A percentile compares a stretch with the other conserved stretches of the same genome.
These are phyloP conservation scores for Chimonanthus praecox DNA, from an alignment of 164 flowering plant genomes.

Conservation along the genomic window DNA sequence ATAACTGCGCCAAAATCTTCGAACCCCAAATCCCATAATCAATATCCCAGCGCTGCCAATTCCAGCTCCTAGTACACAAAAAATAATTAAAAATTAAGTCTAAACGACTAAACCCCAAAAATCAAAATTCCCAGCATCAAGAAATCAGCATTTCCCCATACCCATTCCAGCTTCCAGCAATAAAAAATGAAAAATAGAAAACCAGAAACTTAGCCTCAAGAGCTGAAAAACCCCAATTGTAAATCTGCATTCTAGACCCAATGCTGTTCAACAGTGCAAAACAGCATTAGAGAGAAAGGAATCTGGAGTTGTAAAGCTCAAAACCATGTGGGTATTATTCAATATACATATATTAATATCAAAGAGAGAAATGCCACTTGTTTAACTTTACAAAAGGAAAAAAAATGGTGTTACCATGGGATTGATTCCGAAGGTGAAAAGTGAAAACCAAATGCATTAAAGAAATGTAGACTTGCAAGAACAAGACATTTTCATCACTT, in stretches of 20 bases:
- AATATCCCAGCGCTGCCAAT: too few species aligned
- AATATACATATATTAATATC: constrained; percentile 14
- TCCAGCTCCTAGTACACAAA: too few species aligned
- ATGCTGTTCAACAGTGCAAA: constrained; percentile 26
- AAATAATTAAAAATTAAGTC: too few species aligned
- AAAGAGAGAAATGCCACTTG: constrained; percentile 22
- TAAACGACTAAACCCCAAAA: too few species aligned
- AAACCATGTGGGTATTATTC: constrained; percentile 31
- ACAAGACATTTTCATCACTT: background rate
- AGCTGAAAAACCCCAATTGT: constrained; percentile 16
- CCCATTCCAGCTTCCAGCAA: constrained; percentile 21
- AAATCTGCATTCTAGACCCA: constrained; percentile 20
- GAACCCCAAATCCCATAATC: too few species aligned
- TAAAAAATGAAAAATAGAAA: constrained; percentile 7
- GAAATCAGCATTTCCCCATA: constrained; percentile 32
- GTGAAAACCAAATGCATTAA: background rate
- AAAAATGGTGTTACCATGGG: constrained; percentile 11
- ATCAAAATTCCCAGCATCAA: background rate
- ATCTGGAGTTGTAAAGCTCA: constrained; percentile 48
- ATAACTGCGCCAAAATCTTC: background rate
- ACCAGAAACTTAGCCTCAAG: constrained; percentile 15
- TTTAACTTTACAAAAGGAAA: constrained; percentile 13
- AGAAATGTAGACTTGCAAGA: background rate
- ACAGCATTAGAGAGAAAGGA: constrained; percentile 45
- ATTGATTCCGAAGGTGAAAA: background rate